Evolutionary conservation across 2,329 filamentous ascomycete genomes (phyloP), one percentile per base, ranked within the genome.

Genomic region (Fusarium pseudoanthophilum): DNA sequence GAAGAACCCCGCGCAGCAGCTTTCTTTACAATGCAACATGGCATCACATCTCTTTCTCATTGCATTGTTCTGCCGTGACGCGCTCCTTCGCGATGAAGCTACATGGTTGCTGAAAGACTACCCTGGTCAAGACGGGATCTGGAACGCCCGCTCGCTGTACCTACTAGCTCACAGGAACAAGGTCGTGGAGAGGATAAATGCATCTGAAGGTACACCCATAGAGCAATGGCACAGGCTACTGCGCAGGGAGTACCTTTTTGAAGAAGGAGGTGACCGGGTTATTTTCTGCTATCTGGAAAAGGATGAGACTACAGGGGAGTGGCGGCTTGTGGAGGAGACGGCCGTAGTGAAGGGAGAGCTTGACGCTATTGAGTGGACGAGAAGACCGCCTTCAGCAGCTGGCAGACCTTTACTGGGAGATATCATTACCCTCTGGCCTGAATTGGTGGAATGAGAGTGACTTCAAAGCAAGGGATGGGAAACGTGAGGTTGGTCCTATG

Each of bases 171-270:
- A 73, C 24, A 71, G 71, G 30, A 82, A 79, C 15, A 76, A 75
- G 6, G 53, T 61, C 2, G 60, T 83, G 1, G 81, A 83, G 69
- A 67, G 43, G 13, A 42, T 36, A 20, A 82, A 82, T 37, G 71
- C 75, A 0, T 36, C 62, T 0, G 79, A 80, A 26, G 80, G 80
- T 2, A 78, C 78, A 8, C n/a, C 55, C 4, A 13, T 61, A 3
- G 79, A 81, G 21, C 81, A 82, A 58, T 81, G 79, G 80, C 53
- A 46, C 30, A 77, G 81, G 1, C 71, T 83, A 4, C 75, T 78
- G 63, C 78, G 80, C 3, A 75, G 82, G 14, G 81, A 83, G 32
- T 81, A 78, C 49, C 43, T 80, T 3, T 82, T 83, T 24, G 81
- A 83, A 43, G 75, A 83, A 14, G 79, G 79, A 2, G 81, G 81